These are phyloP conservation scores for Claviceps monticola DNA, from an alignment of 2,329 filamentous ascomycete genomes.

Conservation along the genomic window DNA sequence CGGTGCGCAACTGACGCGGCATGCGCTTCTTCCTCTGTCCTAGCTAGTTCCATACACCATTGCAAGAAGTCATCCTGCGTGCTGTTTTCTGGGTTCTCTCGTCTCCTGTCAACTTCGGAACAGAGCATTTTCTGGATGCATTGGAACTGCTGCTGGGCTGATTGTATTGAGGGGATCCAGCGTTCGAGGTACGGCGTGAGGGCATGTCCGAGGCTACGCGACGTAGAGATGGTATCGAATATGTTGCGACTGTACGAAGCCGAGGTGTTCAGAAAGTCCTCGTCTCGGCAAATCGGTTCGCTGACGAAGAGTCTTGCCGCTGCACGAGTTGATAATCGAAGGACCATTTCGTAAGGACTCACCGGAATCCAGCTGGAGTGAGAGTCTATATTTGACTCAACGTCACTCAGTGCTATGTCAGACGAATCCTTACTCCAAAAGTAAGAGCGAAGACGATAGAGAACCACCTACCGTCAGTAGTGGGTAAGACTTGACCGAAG, in stretches of 20 bases:
- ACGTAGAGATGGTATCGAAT: conserved; percentile 7
- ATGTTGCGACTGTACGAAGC: conserved; percentile 8
- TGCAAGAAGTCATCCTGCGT: conserved; percentile 8
- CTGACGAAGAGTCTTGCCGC: conserved; percentile 8
- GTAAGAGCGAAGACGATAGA: background rate
- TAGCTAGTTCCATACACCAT: conserved; percentile 9
- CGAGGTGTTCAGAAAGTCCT: conserved; percentile 6
- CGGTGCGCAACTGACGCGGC: conserved; percentile 6
- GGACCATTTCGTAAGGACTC: conserved; percentile 7
- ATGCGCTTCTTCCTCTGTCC: conserved; percentile 5
- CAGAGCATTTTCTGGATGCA: conserved; percentile 4
- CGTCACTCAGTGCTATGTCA: too few species aligned
- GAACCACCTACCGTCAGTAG: background rate
- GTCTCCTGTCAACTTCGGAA: too few species aligned
- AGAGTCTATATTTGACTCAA: background rate
- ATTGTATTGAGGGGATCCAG: conserved; percentile 3
- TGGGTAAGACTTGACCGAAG: conserved; percentile 5
- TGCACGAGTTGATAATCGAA: conserved; percentile 7
- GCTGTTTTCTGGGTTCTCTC: conserved; percentile 3
- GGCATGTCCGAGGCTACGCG: conserved; percentile 4
- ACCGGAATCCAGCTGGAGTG: background rate
- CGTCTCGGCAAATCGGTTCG: conserved; percentile 7
- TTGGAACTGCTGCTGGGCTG: conserved; percentile 5
- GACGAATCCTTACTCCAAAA: background rate
- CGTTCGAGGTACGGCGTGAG: conserved; percentile 1